A percentile compares a stretch with the other conserved stretches of the same genome.
Evolutionary conservation across 2,329 filamentous ascomycete genomes (phyloP).

Genomic region (Xylaria sp.): DNA sequence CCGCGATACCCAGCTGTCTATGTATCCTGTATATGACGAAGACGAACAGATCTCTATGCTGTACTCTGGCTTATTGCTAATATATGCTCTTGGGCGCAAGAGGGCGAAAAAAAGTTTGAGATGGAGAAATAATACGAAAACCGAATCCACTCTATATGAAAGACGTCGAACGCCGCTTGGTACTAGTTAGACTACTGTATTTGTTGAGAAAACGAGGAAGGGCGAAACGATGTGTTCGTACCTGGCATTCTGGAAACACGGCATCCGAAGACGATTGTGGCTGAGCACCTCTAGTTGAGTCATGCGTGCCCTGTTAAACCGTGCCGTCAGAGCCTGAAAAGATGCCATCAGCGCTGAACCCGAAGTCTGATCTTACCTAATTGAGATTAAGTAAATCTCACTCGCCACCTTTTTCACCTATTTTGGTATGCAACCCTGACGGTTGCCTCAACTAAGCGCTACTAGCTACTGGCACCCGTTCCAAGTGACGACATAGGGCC

Average conservation of each 20-base stretch:
- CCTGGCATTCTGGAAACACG: not conserved
- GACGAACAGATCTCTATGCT: too few relatives aligned
- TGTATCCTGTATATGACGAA: too few relatives aligned
- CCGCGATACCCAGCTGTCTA: too few relatives aligned
- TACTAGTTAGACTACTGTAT: too few relatives aligned
- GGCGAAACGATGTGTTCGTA: not conserved
- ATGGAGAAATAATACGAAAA: not conserved
- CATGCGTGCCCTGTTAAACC: slow-evolving; percentile 6
- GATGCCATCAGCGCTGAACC: slow-evolving; percentile 26
- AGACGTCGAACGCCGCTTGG: too few relatives aligned
- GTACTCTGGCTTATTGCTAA: too few relatives aligned
- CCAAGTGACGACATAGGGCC: too few relatives aligned
- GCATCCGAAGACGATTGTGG: slow-evolving; percentile 21
- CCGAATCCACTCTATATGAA: too few relatives aligned
- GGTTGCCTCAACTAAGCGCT: too few relatives aligned
- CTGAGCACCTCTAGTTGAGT: slow-evolving; percentile 29
- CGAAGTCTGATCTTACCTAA: not conserved
- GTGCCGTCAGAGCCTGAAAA: slow-evolving; percentile 6
- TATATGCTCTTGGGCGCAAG: too few relatives aligned
- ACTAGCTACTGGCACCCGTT: not conserved
- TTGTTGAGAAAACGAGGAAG: not conserved
- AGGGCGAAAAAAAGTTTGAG: not conserved
- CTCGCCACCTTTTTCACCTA: not conserved
- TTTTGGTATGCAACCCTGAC: too few relatives aligned
- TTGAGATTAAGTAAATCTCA: slow-evolving; percentile 3